Evolutionary conservation across 2,329 filamentous ascomycete genomes (phyloP), one percentile per base, ranked within the genome.

Genomic region (Ceratocystis huliohia): DNA sequence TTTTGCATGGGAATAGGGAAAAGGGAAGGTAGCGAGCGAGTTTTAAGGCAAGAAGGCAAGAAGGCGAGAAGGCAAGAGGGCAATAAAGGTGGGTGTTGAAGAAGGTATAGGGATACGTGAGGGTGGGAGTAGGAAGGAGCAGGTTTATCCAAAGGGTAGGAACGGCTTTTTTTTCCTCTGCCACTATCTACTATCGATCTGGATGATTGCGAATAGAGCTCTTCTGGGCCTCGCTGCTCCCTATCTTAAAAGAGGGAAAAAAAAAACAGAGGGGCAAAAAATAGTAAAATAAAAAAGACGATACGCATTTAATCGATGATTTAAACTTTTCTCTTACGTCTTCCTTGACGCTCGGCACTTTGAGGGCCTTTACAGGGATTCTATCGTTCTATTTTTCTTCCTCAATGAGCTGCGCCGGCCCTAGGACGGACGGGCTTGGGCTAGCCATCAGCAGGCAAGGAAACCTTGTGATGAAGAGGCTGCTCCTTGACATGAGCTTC

Each of bases 291-390:
- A 41, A 41, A 41, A 13, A 41, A 13, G 13, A 41, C 10, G 37
- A 48, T n/a, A 20, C 20, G 48, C 5, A 50, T 50, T 50, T 50
- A 50, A 50, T 22, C 48, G 48, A 13, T 17, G 3, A 57, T 57
- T 57, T 57, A 57, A 57, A 28, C 53, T 57, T 57, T 63, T 30
- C 22, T 63, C 46, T 63, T 62, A 57, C 53, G 53, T 57, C 53
- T 46, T 63, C 61, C 22, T 63, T 25, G 37, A 45, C 22, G 20
- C 33, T 45, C 61, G 61, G 44, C 44, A 63, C 44, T 50, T 57
- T 57, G 22, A n/a, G 53, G n/a, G 25, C 28, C 30, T 7, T 30
- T 57, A 17, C 53, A 57, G 53, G 53, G 53, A 7, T 57, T 28
- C 1, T 57, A 30, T 63, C 61, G 44, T 50, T 50, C 48, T 50